These are phyloP conservation scores for Aspergillus sclerotiicarbonarius DNA, from an alignment of 495 filamentous ascomycete genomes.

Conservation along the genomic window DNA sequence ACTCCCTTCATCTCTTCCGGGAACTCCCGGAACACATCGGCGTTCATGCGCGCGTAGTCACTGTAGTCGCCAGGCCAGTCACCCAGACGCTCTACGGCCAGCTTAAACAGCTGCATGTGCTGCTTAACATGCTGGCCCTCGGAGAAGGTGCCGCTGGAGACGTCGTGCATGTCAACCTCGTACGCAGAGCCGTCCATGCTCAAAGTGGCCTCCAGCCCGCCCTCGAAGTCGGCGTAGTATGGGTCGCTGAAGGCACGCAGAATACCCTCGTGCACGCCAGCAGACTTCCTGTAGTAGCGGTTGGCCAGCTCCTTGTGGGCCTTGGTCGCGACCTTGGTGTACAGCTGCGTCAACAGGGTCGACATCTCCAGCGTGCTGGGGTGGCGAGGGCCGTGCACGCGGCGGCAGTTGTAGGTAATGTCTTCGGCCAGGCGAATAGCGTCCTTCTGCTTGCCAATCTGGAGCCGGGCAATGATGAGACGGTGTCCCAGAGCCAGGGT, in stretches of 20 bases:
- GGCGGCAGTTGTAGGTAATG: slow-evolving; percentile 45
- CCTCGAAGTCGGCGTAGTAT: slow-evolving; percentile 26
- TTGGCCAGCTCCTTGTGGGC: slow-evolving; percentile 32
- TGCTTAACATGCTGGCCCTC: slow-evolving; percentile 32
- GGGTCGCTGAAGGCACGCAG: slow-evolving; percentile 36
- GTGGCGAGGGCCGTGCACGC: slow-evolving; percentile 39
- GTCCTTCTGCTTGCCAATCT: slow-evolving; percentile 28
- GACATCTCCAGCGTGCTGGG: slow-evolving; percentile 38
- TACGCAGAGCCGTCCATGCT: slow-evolving; percentile 16
- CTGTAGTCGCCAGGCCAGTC: slow-evolving; percentile 39
- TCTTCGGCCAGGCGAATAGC: slow-evolving; percentile 43
- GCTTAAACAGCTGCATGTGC: slow-evolving; percentile 39
- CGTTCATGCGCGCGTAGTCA: slow-evolving; percentile 31
- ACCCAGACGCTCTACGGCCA: slow-evolving; percentile 37
- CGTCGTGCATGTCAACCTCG: slow-evolving; percentile 4
- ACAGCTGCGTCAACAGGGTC: slow-evolving; percentile 36
- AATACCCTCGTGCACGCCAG: slow-evolving; percentile 37
- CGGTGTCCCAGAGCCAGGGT: slow-evolving; percentile 38
- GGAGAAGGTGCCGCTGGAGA: not conserved
- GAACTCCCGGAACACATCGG: slow-evolving; percentile 25
- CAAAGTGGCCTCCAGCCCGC: slow-evolving; percentile 17
- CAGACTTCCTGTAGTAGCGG: slow-evolving; percentile 41
- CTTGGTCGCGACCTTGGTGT: slow-evolving; percentile 30
- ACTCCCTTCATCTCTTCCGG: slow-evolving; percentile 25
- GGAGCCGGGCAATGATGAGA: slow-evolving; percentile 37